These are phyloP conservation scores for Pestalotiopsis sp. DNA, from an alignment of 2,329 filamentous ascomycete species.

Conservation along the genomic window DNA sequence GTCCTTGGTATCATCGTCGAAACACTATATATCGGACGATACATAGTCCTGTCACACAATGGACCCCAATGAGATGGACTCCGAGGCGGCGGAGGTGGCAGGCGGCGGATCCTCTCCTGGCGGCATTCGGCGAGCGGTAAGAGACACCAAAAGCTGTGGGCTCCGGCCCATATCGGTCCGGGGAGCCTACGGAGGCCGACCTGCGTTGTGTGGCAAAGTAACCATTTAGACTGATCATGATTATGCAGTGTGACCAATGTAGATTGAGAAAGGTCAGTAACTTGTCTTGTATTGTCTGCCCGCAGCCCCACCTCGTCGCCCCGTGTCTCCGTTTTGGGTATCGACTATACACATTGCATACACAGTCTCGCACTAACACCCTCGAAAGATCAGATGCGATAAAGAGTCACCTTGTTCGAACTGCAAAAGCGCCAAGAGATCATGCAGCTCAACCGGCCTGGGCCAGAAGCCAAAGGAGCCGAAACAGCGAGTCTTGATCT, in stretches of 20 bases:
- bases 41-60: neutral
- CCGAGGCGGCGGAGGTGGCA: slow-evolving; percentile 27
- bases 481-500: slow-evolving; percentile 60
- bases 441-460: slow-evolving; percentile 57
- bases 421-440: slow-evolving; percentile 54
- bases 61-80: slow-evolving; percentile 20
- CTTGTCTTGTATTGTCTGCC: neutral
- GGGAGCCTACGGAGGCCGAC: slow-evolving; percentile 40
- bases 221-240: slow-evolving; percentile 25
- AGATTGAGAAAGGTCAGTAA: slow-evolving; percentile 38
- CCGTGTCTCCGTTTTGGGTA: neutral
- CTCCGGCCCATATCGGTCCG: slow-evolving; percentile 26
- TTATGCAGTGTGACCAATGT: slow-evolving; percentile 40
- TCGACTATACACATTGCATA: neutral
- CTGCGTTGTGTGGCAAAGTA: slow-evolving; percentile 15
- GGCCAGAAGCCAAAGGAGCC: slow-evolving; percentile 58
- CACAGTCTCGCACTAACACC: slow-evolving; percentile 9
- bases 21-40: neutral
- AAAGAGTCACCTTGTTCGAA: slow-evolving; percentile 62
- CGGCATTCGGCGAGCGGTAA: slow-evolving; percentile 42
- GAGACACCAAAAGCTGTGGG: slow-evolving; percentile 22
- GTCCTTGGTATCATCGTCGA: no score
- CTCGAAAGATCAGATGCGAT: slow-evolving; percentile 57
- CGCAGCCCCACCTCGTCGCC: neutral
- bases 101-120: slow-evolving; percentile 36